Evolutionary conservation across 306 rosid genomes (phyloP).

Genomic region (Vigna trinervia): DNA sequence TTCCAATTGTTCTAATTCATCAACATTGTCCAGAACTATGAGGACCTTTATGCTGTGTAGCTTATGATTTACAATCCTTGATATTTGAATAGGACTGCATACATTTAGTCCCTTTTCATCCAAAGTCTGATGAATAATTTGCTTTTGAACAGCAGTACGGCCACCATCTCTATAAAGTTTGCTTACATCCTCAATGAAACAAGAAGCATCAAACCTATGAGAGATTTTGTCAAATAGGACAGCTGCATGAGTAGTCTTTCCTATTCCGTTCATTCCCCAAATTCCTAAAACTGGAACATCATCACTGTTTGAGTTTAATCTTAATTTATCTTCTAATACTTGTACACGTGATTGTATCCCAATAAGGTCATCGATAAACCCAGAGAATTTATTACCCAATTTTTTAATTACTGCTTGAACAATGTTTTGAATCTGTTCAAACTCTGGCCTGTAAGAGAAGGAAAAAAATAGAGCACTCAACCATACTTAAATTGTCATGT

Average conservation of each 20-base stretch:
- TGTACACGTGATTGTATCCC: neutral
- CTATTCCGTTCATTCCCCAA: neutral
- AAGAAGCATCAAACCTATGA: neutral
- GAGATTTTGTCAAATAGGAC: neutral
- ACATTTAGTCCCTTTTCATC: too few species aligned
- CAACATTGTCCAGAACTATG: neutral
- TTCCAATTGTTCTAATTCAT: neutral
- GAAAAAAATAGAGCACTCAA: too few species aligned
- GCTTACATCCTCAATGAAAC: neutral
- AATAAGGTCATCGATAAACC: neutral
- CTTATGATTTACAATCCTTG: neutral
- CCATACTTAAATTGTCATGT: too few species aligned
- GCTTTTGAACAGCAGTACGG: neutral
- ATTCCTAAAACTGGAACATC: neutral
- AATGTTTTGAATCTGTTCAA: too few species aligned
- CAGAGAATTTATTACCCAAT: neutral
- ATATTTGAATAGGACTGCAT: neutral
- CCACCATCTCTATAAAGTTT: neutral
- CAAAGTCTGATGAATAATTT: conserved; percentile 11
- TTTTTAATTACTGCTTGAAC: neutral
- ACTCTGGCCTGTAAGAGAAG: too few species aligned
- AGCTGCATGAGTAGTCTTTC: neutral
- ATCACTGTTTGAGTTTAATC: neutral
- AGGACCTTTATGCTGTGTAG: neutral
- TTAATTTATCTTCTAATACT: neutral